A percentile compares a stretch with the other conserved stretches of the same genome.
These are phyloP conservation scores for Dactylonectria macrodidyma DNA, from an alignment of 2,329 filamentous ascomycete genomes.

Conservation along the genomic window DNA sequence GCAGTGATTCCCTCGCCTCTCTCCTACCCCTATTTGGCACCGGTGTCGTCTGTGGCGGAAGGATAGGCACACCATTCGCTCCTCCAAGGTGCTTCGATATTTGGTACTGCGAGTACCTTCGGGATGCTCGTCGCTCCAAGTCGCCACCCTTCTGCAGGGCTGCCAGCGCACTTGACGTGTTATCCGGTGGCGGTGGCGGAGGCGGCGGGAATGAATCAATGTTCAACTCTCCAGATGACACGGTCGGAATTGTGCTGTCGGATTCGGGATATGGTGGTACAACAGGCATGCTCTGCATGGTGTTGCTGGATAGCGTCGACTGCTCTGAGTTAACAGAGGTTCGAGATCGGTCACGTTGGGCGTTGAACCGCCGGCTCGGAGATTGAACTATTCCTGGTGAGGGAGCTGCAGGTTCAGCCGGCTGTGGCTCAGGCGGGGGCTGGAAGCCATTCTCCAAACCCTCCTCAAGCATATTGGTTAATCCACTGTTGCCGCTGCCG, in stretches of 20 bases:
- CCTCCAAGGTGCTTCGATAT: constrained; percentile 93
- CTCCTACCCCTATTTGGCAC: constrained; percentile 86
- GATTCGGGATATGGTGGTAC: constrained; percentile 80
- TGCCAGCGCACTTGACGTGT: constrained; percentile 90
- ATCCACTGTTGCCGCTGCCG: constrained; percentile 68
- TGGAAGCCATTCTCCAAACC: constrained; percentile 69
- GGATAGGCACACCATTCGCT: constrained; percentile 86
- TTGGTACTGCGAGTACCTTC: constrained; percentile 96
- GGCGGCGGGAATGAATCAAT: constrained; percentile 80
- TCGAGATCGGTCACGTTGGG: constrained; percentile 67
- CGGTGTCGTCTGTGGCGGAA: constrained; percentile 86
- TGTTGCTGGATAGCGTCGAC: constrained; percentile 80
- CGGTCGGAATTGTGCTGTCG: constrained; percentile 65
- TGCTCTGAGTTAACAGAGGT: constrained; percentile 69
- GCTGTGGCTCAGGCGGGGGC: constrained; percentile 52
- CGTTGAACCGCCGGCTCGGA: constrained; percentile 63
- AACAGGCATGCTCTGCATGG: constrained; percentile 83
- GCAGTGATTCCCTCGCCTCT: constrained; percentile 88
- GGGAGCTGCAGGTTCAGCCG: constrained; percentile 31
- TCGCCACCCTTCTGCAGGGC: constrained; percentile 93
- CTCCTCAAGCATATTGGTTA: constrained; percentile 73
- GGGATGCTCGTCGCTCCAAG: constrained; percentile 90
- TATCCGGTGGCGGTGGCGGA: constrained; percentile 77
- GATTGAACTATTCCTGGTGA: constrained; percentile 55
- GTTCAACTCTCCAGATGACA: constrained; percentile 61